Evolutionary conservation across 1,284 basidiomycete species (phyloP), one percentile per base, ranked within the genome.

Genomic region (Ceratobasidium sp.): DNA sequence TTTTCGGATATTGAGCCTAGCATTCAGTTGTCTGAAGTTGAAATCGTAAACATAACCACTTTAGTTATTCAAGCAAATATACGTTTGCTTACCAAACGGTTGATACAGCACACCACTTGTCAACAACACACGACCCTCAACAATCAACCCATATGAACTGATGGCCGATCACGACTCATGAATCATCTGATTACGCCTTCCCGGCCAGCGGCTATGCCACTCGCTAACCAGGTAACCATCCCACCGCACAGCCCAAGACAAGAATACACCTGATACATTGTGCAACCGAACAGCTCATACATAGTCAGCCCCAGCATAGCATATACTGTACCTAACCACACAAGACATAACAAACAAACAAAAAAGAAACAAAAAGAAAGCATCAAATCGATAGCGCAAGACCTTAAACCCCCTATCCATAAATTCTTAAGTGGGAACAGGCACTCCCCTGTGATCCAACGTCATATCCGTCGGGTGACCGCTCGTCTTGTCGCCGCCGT

Each of bases 401-500:
- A 61, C 28, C 15, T 51, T 18, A 6, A 18, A 15, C 15, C 18
- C 46, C 18, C 9, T 13, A 49, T 49, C 15, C 15, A 51, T 33
- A 33, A 33, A 33, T 33, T 4, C 64, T 26, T 61, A 70, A 20
- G 44, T 39, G 18, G 58, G 44, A 58, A 71, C 13, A 3, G 63
- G 70, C 5, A 66, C 58, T 2, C 64, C 68, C 46, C 64, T 26
- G 33, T 63, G 56, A 49, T 77, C 79, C 60, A 67, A 66, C 42
- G 53, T 79, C 46, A 46, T 10, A 51, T 67, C 63, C 46, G 44
- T 73, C 73, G 20, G 18, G 40, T 78, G 66, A 33, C 69, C 68
- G 12, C 69, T 51, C 23, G 78, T 67, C 68, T 51, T 77, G 18
- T 79, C 69, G 20, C 53, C 51, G 6, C 71, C 78, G 5, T 66